Conservation (phyloP, 768 basidiomycete species). For the Suillus ampliporus region DNA sequence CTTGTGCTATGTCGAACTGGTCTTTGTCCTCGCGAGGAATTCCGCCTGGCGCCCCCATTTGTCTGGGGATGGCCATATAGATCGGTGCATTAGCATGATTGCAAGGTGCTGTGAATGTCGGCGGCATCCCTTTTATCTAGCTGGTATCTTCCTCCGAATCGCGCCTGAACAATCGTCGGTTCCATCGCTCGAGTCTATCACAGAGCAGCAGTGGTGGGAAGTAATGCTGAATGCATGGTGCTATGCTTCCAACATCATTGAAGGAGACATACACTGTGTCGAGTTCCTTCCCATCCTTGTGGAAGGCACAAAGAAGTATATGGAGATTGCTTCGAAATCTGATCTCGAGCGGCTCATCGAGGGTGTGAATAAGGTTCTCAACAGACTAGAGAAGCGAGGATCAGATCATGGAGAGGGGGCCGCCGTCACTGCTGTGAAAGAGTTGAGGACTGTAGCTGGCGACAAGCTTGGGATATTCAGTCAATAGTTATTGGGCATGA, state of each 20-base stretch:
- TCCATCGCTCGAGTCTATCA: neutral
- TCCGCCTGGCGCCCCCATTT: neutral
- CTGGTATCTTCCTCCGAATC: neutral
- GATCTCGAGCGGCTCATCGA: neutral
- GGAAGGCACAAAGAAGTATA: neutral
- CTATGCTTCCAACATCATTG: no score
- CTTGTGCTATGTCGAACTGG: no score
- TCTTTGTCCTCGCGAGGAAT: no score
- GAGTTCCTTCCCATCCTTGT: neutral
- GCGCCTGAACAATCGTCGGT: neutral
- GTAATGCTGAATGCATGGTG: neutral
- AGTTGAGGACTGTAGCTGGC: no score
- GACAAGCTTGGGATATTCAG: no score
- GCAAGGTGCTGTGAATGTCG: neutral
- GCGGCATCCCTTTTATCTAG: neutral
- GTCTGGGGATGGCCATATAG: neutral
- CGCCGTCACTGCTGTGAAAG: no score
- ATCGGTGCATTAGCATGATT: neutral
- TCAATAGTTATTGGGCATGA: no score
- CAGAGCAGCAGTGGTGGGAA: neutral
- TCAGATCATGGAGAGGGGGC: neutral
- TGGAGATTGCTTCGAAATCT: neutral
- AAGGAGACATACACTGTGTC: neutral
- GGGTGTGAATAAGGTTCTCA: rapidly evolving
- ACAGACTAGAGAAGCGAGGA: neutral